Evolutionary conservation across 2,329 filamentous ascomycete genomes (phyloP), one percentile per base, ranked within the genome.

Genomic region (Boeremia lycopersici): DNA sequence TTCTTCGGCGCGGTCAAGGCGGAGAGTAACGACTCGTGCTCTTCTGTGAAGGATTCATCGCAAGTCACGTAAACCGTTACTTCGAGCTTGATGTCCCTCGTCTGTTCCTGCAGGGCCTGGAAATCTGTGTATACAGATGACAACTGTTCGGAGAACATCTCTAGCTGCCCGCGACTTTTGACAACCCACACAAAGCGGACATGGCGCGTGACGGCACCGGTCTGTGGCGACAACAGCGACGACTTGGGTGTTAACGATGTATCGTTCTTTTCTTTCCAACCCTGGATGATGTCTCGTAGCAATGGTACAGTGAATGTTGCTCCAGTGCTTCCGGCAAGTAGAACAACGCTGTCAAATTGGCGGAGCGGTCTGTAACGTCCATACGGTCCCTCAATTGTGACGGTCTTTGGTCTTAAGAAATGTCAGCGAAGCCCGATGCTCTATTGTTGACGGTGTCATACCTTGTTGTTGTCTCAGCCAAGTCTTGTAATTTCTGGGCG

Each of bases 261-360:
- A 25, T 28, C 64, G 29, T 56, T 50, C 30, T 62, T 73, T 34
- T 77, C 73, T 39, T 64, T 67, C 77, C 77, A 82, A 23, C 70
- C 74, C n/a, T 76, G 71, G 1, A 85, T 71, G n/a, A 87, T 73
- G 45, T 86, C 80, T 25, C 84, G 78, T 31, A 86, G 73, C 2
- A 85, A 67, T 0, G 85, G 84, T 10, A 84, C 64, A 0, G 79
- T 82, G 61, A 84, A 87, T 0, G 83, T 84, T 23, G 81, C 82
- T 2, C 86, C 86, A 40, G 82, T 86, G 15, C 83, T 83, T 19
- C 84, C 84, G 7, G 85, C 84, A 8, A 88, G 72, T 0, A 88
- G 69, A 0, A 87, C 74, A 2, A 86, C 77, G 49, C 80, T 86
- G 56, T 88, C 85, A 55, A 86, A 87, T 61, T 86, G 84, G 19